phyloP scores from a whole-genome alignment of 179 eudicot genomes.

The Monotropa hypopitys region DNA sequence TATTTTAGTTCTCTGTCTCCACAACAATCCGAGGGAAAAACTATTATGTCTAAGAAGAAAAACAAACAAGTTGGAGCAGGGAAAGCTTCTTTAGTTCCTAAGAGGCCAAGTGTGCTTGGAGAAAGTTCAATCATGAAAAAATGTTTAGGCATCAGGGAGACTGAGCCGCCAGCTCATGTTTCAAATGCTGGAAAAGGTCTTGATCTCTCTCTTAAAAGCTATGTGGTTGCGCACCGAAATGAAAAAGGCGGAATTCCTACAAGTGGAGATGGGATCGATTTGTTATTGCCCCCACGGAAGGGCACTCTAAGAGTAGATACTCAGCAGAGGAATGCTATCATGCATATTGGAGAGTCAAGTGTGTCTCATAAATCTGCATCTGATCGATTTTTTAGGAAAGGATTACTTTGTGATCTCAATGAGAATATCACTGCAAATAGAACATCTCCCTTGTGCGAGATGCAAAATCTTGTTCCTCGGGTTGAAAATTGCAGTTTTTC shows the following conservation, averaged over 20 bases:
- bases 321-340: slow-evolving; percentile 6
- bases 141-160: neutral
- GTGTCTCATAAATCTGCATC: slow-evolving; percentile 5
- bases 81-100: neutral
- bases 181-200: slow-evolving; percentile 6
- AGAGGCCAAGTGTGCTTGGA: neutral
- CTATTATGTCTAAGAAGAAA: slow-evolving; percentile 4
- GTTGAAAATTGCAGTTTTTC: slow-evolving; percentile 13
- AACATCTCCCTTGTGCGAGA: slow-evolving; percentile 8
- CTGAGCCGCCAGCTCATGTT: neutral
- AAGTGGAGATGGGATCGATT: slow-evolving; percentile 1
- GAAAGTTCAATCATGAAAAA: slow-evolving; percentile 3
- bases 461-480: slow-evolving; percentile 15
- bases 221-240: neutral
- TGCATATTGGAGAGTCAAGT: slow-evolving; percentile 12
- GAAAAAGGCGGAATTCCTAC: neutral
- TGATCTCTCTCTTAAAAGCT: slow-evolving; percentile 24
- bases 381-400: slow-evolving; percentile 9
- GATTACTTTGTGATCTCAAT: slow-evolving; percentile 23
- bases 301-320: slow-evolving; percentile 8
- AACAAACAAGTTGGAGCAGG: slow-evolving; percentile 3
- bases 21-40: slow-evolving; percentile 1
- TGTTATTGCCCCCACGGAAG: neutral
- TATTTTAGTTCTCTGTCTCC: slow-evolving; percentile 4
- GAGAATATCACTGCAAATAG: slow-evolving; percentile 9